Conservation (phyloP, 352 stramenopile species). For the Globisporangium lucens region DNA sequence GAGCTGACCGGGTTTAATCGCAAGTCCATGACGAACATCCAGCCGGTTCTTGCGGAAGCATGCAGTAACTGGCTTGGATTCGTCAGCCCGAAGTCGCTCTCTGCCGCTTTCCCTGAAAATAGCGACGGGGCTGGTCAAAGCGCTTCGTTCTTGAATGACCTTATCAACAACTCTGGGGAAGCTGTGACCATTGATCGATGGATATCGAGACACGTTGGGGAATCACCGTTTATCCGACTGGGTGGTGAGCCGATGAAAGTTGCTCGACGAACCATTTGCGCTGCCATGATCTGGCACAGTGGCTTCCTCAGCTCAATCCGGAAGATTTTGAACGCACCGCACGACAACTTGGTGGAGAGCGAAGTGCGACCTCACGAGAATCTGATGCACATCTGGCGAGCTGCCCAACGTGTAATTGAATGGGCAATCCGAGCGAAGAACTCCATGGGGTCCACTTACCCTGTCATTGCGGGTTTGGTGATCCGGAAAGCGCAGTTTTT, state of each 20-base stretch:
- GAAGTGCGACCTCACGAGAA: conserved; percentile 84
- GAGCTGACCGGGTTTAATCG: conserved; percentile 46
- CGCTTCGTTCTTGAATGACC: conserved; percentile 53
- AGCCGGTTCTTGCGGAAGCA: conserved; percentile 45
- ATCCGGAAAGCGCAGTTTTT: conserved; percentile 86
- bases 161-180: conserved; percentile 61
- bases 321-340: conserved; percentile 38
- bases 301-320: conserved; percentile 64
- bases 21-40: conserved; percentile 9
- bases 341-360: conserved; percentile 49
- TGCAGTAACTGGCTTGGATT: conserved; percentile 55
- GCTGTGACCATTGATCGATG: conserved; percentile 64
- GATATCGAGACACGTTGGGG: conserved; percentile 79
- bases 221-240: conserved; percentile 77
- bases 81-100: conserved; percentile 58
- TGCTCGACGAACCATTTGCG: conserved; percentile 79
- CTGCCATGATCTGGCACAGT: conserved; percentile 88
- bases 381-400: conserved; percentile 89
- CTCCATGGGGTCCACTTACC: conserved; percentile 83
- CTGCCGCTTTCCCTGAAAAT: conserved; percentile 21
- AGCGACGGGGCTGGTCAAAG: conserved; percentile 21
- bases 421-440: conserved; percentile 89
- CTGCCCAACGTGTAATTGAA: conserved; percentile 83
- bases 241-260: conserved; percentile 85
- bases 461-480: conserved; percentile 70